Conservation (phyloP, 2,329 filamentous ascomycete genomes). For the Fusarium nanum region DNA sequence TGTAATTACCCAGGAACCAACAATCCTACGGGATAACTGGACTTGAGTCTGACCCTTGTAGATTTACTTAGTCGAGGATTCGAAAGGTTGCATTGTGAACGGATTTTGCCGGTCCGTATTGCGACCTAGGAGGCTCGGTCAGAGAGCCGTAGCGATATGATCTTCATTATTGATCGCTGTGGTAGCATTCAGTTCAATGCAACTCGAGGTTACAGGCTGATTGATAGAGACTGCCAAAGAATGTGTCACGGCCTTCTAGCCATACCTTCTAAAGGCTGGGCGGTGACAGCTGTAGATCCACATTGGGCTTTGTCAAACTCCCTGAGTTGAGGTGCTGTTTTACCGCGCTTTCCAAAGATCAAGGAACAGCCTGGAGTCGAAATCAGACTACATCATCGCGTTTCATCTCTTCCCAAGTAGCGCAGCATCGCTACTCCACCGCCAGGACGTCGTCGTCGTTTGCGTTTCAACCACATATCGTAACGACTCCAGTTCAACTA, state of each 20-base stretch:
- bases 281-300: neutral
- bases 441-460: neutral
- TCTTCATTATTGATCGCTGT: conserved; percentile 26
- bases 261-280: neutral
- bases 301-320: neutral
- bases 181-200: conserved; percentile 16
- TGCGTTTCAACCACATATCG: conserved; percentile 15
- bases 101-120: conserved; percentile 9
- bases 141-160: conserved; percentile 13
- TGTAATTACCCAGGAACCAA: neutral
- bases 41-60: neutral
- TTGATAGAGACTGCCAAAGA: neutral
- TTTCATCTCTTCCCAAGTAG: conserved; percentile 22
- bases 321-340: neutral
- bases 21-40: conserved; percentile 3
- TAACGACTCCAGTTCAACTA: conserved; percentile 8
- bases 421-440: conserved; percentile 1
- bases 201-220: neutral
- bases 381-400: conserved; percentile 10
- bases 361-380: neutral
- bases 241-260: conserved; percentile 8
- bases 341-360: neutral
- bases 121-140: conserved; percentile 3
- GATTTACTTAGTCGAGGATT: neutral
- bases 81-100: conserved; percentile 1